Evolutionary conservation across 768 basidiomycete species (phyloP).

Genomic region (Tylopilus balloui): DNA sequence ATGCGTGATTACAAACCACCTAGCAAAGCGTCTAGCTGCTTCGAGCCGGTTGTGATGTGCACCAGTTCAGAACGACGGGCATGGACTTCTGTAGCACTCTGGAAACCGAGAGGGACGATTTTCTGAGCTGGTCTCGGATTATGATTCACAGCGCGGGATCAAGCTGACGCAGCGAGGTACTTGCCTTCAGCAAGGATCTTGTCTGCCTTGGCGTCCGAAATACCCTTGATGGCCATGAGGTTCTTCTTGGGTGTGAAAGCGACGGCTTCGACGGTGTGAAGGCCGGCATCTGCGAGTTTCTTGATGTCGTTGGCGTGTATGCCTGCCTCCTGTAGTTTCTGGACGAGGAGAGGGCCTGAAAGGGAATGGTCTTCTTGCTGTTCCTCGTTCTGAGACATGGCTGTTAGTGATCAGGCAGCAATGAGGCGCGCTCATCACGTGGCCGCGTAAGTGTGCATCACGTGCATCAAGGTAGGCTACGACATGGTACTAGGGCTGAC

Average conservation of each 20-base stretch:
- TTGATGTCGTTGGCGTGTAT: constrained; percentile 89
- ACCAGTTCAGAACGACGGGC: constrained; percentile 92
- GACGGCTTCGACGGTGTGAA: constrained; percentile 91
- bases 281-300: constrained; percentile 89
- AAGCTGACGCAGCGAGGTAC: constrained; percentile 16
- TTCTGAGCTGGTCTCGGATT: constrained; percentile 65
- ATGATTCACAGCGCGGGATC: constrained; percentile 3
- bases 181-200: constrained; percentile 90
- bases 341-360: constrained; percentile 79
- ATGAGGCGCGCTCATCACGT: constrained; percentile 32
- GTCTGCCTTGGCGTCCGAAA: constrained; percentile 95
- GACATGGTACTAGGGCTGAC: background rate
- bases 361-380: constrained; percentile 50
- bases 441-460: constrained; percentile 18
- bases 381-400: constrained; percentile 47
- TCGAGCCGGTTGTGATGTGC: constrained; percentile 94
- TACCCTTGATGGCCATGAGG: constrained; percentile 88
- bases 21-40: constrained; percentile 90
- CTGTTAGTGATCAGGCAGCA: background rate
- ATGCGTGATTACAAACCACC: constrained; percentile 55
- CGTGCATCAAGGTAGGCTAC: constrained; percentile 1
- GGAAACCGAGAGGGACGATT: constrained; percentile 95
- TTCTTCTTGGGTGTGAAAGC: constrained; percentile 96
- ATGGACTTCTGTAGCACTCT: constrained; percentile 97
- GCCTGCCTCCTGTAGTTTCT: constrained; percentile 83